Conservation (phyloP, 2,329 filamentous ascomycete genomes). For the Botrytis tulipae region DNA sequence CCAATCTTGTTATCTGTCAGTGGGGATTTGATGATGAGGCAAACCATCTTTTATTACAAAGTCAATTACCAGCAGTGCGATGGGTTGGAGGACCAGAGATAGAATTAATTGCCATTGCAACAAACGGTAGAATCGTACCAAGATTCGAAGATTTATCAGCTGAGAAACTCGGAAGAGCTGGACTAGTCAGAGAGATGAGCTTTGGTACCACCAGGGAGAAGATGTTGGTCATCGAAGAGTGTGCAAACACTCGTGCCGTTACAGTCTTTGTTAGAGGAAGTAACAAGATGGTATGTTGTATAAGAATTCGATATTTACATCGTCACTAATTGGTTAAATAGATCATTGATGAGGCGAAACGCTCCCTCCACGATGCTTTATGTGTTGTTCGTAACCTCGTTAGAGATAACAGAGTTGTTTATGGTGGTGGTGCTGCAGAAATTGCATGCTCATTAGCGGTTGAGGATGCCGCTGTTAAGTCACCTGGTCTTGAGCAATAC, state of each 20-base stretch:
- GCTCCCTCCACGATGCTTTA: conserved; percentile 93
- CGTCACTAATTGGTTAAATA: conserved; percentile 43
- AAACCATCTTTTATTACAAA: conserved; percentile 94
- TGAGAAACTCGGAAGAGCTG: conserved; percentile 87
- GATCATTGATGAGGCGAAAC: conserved; percentile 99
- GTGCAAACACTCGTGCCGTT: conserved; percentile 93
- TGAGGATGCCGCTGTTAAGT: conserved; percentile 91
- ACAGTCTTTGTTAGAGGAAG: conserved; percentile 95
- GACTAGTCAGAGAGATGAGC: conserved; percentile 88
- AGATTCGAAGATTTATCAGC: conserved; percentile 91
- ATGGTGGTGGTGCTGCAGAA: conserved; percentile 93
- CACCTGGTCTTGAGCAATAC: conserved; percentile 96
- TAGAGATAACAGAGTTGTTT: conserved; percentile 93
- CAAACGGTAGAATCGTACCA: conserved; percentile 95
- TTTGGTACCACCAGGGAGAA: conserved; percentile 98
- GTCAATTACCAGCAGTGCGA: conserved; percentile 89
- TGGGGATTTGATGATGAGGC: conserved; percentile 99
- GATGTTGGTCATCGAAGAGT: conserved; percentile 99
- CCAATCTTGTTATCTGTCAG: conserved; percentile 97
- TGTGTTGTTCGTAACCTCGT: conserved; percentile 98
- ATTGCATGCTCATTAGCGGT: conserved; percentile 96
- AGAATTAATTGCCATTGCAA: conserved; percentile 96
- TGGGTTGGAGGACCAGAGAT: conserved; percentile 99
- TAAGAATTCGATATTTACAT: background rate
- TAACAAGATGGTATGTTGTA: conserved; percentile 88